Evolutionary conservation across 148 eudicot species (phyloP), one percentile per base, ranked within the genome.

Genomic region (Chenopodium quinoa): DNA sequence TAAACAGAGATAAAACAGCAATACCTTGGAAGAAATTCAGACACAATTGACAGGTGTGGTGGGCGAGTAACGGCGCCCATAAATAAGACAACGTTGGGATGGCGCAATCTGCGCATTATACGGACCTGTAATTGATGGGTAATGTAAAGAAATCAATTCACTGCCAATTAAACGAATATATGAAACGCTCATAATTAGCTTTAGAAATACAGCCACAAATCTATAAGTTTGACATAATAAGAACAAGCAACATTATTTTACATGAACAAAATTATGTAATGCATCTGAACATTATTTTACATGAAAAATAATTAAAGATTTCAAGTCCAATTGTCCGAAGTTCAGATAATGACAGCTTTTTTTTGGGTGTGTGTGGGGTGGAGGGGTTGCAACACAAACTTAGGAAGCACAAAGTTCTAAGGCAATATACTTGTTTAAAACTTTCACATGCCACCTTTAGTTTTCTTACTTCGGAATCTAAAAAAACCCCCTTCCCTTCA

Each of bases 41-140:
- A 91, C 76, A 97, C 87, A 76, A 97, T 97, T 44, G 99, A 97
- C 74, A 97, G 96, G 78, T 97, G 88, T 44, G 99, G 99, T 67
- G 99, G 98, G 29, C 99, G 94, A 82, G 99, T 97, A 78, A 97
- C 98, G 78, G 99, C 99, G 85, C 99, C 99, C 99, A 97, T 92
- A 88, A 94, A 97, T 82, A 91, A 88, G 83, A 97, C 98, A 72
- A 97, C 94, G 89, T 94, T 97, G 68, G 93, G 97, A 92, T 97
- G 97, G 27, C 98, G 95, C 87, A 94, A 90, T 87, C 98, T 88
- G 14, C 93, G 98, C 99, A 97, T 97, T 60, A 97, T 97, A 54
- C 98, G 94, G 73, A 97, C 98, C 99, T 97, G 88, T 48, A 78
- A 68, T 25, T 23, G 52, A 4, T 40, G 25, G n/a, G 23, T 63